These are phyloP conservation scores for Cinnamomum micranthum DNA, from an alignment of 164 flowering plant species.

Conservation along the genomic window DNA sequence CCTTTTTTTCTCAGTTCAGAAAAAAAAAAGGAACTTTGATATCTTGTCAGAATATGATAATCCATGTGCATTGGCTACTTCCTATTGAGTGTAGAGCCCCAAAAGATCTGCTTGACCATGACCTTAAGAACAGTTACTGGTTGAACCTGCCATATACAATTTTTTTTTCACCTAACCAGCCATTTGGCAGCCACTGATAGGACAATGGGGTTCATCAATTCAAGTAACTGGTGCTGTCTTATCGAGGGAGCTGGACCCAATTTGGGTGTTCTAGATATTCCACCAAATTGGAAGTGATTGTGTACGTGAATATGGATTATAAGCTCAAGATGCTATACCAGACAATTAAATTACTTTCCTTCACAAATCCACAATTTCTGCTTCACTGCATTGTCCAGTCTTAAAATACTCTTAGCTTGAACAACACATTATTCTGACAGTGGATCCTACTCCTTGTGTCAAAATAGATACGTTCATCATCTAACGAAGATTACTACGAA, in stretches of 20 bases:
- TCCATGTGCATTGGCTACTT: not conserved
- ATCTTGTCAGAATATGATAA: not conserved
- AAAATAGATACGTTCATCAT: conserved; percentile 45
- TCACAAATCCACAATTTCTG: not conserved
- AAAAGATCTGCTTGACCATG: not conserved
- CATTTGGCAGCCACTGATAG: not conserved
- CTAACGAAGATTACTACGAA: conserved; percentile 50
- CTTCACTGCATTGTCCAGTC: not conserved
- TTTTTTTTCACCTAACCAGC: no score
- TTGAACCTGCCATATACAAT: not conserved
- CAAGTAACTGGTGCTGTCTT: not conserved
- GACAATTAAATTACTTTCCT: not conserved
- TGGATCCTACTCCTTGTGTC: conserved; percentile 2
- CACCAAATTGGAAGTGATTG: not conserved
- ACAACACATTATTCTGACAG: not conserved
- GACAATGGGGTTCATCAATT: not conserved
- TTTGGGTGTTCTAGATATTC: no score
- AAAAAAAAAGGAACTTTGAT: not conserved
- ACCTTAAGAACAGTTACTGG: not conserved
- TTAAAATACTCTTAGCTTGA: not conserved
- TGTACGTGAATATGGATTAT: not conserved
- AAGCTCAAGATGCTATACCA: not conserved
- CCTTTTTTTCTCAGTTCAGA: not conserved
- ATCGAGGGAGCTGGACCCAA: no score
- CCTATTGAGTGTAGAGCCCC: not conserved